Evolutionary conservation across 495 filamentous ascomycete species (phyloP).

Genomic region (Aspergillus homomorphus): DNA sequence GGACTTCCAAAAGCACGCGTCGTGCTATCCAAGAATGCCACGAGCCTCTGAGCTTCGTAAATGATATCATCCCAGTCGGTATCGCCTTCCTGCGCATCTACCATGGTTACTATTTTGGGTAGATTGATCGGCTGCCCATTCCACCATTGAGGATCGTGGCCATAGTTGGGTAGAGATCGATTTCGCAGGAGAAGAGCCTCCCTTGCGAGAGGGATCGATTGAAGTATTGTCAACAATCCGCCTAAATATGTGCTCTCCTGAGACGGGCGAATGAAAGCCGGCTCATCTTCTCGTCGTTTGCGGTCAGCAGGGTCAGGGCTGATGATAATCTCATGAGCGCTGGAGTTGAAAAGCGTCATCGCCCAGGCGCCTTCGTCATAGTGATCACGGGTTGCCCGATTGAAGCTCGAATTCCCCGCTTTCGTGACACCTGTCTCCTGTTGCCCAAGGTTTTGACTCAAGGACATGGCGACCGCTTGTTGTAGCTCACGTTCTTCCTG

Average conservation of each 20-base stretch:
- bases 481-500: slow-evolving; percentile 58
- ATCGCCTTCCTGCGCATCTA: slow-evolving; percentile 35
- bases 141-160: slow-evolving; percentile 79
- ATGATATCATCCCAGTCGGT: slow-evolving; percentile 48
- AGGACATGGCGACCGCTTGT: slow-evolving; percentile 54
- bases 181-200: slow-evolving; percentile 64
- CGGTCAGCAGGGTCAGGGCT: slow-evolving; percentile 61
- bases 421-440: slow-evolving; percentile 59
- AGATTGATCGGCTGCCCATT: slow-evolving; percentile 62
- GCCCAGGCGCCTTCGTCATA: slow-evolving; percentile 77
- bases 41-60: slow-evolving; percentile 63
- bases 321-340: slow-evolving; percentile 55
- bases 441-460: slow-evolving; percentile 41
- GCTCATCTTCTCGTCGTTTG: slow-evolving; percentile 54
- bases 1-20: slow-evolving; percentile 77
- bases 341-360: slow-evolving; percentile 58
- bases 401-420: slow-evolving; percentile 53
- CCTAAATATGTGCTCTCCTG: slow-evolving; percentile 59
- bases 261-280: slow-evolving; percentile 71
- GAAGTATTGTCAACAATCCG: slow-evolving; percentile 72
- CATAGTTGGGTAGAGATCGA: slow-evolving; percentile 58
- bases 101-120: slow-evolving; percentile 55
- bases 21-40: slow-evolving; percentile 80
- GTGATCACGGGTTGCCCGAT: slow-evolving; percentile 65
- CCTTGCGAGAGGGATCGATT: slow-evolving; percentile 76